phyloP scores from a whole-genome alignment of 2,329 filamentous ascomycete genomes.

The Xylariales sp. region DNA sequence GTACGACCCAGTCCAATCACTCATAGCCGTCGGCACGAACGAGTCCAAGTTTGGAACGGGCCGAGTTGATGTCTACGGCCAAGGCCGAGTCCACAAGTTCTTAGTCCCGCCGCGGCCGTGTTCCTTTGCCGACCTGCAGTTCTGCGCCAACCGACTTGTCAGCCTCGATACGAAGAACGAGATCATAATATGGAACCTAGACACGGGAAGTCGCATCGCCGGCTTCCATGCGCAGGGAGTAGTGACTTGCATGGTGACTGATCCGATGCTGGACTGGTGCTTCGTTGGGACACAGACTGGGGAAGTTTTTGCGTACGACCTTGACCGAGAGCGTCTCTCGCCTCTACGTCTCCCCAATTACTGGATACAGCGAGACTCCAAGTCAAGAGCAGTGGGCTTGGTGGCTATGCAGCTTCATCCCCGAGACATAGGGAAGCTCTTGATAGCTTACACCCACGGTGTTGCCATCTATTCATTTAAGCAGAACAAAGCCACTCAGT shows the following conservation, averaged over 20 bases:
- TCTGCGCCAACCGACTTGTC: slow-evolving; percentile 80
- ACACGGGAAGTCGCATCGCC: slow-evolving; percentile 60
- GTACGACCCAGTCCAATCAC: slow-evolving; percentile 90
- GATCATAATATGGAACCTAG: slow-evolving; percentile 75
- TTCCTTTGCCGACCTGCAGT: slow-evolving; percentile 74
- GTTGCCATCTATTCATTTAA: slow-evolving; percentile 94
- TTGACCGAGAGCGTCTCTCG: slow-evolving; percentile 72
- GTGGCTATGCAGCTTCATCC: slow-evolving; percentile 83
- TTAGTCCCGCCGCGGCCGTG: slow-evolving; percentile 66
- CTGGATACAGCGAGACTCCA: slow-evolving; percentile 71
- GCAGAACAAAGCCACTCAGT: slow-evolving; percentile 72
- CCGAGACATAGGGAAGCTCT: slow-evolving; percentile 81
- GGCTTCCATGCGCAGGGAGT: slow-evolving; percentile 73
- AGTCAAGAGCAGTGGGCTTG: slow-evolving; percentile 55
- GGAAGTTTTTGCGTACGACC: slow-evolving; percentile 86
- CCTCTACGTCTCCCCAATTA: slow-evolving; percentile 82
- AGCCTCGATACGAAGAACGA: slow-evolving; percentile 85
- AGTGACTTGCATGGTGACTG: slow-evolving; percentile 70
- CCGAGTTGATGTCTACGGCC: slow-evolving; percentile 85
- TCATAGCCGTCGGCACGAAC: slow-evolving; percentile 86
- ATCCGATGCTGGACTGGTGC: slow-evolving; percentile 90
- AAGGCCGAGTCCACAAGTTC: slow-evolving; percentile 71
- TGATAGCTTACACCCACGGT: slow-evolving; percentile 87
- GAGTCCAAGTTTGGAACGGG: slow-evolving; percentile 82
- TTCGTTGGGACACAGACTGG: slow-evolving; percentile 79